Conservation (phyloP, 306 rosid genomes). For the Dicorynia guianensis region DNA sequence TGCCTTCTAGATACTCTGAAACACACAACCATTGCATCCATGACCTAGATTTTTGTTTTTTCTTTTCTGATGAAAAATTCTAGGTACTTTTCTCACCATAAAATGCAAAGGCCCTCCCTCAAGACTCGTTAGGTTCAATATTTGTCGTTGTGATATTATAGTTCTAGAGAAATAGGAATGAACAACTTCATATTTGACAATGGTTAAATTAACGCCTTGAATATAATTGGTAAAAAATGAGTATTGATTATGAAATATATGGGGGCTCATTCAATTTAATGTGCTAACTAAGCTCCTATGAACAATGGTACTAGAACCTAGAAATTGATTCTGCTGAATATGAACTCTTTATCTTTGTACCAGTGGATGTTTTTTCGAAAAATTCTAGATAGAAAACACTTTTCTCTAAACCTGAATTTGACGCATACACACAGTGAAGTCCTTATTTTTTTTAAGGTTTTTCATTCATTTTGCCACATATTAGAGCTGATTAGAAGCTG, state of each 20-base stretch:
- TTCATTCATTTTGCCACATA: background rate
- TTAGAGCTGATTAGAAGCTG: background rate
- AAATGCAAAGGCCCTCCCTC: background rate
- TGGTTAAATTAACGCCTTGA: background rate
- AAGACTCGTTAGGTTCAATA: slow-evolving; percentile 17
- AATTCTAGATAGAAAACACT: background rate
- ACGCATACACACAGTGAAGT: background rate
- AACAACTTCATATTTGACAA: background rate
- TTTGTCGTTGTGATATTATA: background rate
- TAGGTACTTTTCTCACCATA: slow-evolving; percentile 9
- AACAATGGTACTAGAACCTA: background rate
- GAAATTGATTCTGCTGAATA: slow-evolving; percentile 2
- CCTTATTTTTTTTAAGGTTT: background rate
- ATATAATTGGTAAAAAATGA: background rate
- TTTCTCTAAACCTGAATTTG: background rate
- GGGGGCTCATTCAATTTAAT: slow-evolving; percentile 12
- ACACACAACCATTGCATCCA: slow-evolving; percentile 13
- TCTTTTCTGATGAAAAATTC: background rate
- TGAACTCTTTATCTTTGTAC: background rate
- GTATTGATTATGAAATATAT: background rate
- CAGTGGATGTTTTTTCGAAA: background rate
- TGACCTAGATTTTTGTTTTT: background rate
- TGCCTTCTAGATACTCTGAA: slow-evolving; percentile 34
- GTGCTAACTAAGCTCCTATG: background rate
- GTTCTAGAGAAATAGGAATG: slow-evolving; percentile 18